A percentile compares a stretch with the other conserved stretches of the same genome.
Conservation (phyloP, 2,329 filamentous ascomycete genomes). For the Reticulascus tulasneorum region DNA sequence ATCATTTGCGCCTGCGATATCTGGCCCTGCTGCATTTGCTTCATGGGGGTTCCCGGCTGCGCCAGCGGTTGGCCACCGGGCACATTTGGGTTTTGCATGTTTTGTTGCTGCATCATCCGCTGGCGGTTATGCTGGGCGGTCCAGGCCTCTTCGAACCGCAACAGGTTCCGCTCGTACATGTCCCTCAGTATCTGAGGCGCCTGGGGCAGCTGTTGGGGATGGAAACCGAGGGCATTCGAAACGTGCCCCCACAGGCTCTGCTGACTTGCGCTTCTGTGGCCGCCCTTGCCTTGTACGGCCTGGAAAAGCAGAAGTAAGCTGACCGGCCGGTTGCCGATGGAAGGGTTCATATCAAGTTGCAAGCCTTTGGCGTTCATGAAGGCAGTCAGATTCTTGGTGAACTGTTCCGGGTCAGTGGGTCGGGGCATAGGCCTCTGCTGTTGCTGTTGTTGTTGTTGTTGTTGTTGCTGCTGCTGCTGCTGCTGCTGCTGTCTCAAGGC, state of each 20-base stretch:
- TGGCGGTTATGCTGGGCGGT: constrained; percentile 51
- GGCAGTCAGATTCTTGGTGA: constrained; percentile 70
- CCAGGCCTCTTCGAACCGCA: constrained; percentile 71
- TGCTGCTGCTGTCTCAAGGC: constrained; percentile 48
- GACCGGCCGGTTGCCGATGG: constrained; percentile 69
- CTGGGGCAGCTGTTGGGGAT: constrained; percentile 57
- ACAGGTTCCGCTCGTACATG: constrained; percentile 72
- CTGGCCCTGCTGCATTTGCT: constrained; percentile 31
- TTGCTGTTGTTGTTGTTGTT: constrained; percentile 40
- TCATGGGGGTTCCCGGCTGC: constrained; percentile 38
- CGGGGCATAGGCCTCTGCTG: constrained; percentile 31
- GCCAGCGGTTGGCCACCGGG: constrained; percentile 22
- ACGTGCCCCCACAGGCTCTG: constrained; percentile 71
- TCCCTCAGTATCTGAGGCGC: constrained; percentile 67
- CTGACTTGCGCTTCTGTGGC: constrained; percentile 68
- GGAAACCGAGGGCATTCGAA: constrained; percentile 60
- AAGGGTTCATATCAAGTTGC: constrained; percentile 70
- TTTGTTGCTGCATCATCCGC: constrained; percentile 48
- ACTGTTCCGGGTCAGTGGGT: constrained; percentile 59
- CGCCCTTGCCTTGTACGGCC: constrained; percentile 68
- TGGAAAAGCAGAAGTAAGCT: constrained; percentile 76
- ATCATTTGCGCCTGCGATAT: constrained; percentile 26
- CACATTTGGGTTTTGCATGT: constrained; percentile 29
- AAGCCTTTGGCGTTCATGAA: constrained; percentile 74
- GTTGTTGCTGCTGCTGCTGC: constrained; percentile 21